Evolutionary conservation across 2,329 filamentous ascomycete species (phyloP).

Genomic region (Aspergillus sp.): DNA sequence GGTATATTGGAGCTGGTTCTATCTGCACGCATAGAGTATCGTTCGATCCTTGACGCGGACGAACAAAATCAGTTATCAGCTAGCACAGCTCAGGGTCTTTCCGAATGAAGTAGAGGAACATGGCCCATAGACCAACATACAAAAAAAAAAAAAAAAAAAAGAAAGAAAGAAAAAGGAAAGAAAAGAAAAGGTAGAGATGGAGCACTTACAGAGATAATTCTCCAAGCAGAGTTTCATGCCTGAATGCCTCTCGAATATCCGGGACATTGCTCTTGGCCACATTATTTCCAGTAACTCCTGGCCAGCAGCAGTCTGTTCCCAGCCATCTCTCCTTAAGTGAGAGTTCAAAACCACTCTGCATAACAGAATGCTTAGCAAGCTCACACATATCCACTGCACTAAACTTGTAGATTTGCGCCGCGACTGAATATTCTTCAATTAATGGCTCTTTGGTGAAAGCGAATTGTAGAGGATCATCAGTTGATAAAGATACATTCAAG

Average conservation of each 20-base stretch:
- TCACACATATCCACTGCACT: slow-evolving; percentile 98
- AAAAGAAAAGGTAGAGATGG: neutral
- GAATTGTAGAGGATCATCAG: slow-evolving; percentile 94
- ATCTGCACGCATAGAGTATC: too few relatives aligned
- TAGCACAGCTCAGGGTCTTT: too few relatives aligned
- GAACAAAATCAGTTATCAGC: too few relatives aligned
- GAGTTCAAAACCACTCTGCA: slow-evolving; percentile 89
- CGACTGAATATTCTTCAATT: slow-evolving; percentile 97
- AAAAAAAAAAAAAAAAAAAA: neutral
- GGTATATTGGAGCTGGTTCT: too few relatives aligned
- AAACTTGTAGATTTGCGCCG: slow-evolving; percentile 97
- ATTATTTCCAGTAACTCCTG: slow-evolving; percentile 78
- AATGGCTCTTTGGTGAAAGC: slow-evolving; percentile 97
- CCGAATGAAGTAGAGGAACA: neutral
- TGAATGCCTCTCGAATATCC: slow-evolving; percentile 83
- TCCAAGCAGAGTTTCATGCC: slow-evolving; percentile 77
- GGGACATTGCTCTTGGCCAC: slow-evolving; percentile 97
- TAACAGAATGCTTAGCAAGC: slow-evolving; percentile 90
- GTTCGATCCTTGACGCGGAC: too few relatives aligned
- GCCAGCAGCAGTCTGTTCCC: slow-evolving; percentile 69
- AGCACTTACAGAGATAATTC: slow-evolving; percentile 72
- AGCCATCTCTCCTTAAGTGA: slow-evolving; percentile 89
- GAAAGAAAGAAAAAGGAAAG: too few relatives aligned
- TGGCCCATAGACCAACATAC: neutral
- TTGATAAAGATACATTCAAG: slow-evolving; percentile 91